These are phyloP conservation scores for Catharanthus roseus DNA, from an alignment of 257 asterid species.

Conservation along the genomic window DNA sequence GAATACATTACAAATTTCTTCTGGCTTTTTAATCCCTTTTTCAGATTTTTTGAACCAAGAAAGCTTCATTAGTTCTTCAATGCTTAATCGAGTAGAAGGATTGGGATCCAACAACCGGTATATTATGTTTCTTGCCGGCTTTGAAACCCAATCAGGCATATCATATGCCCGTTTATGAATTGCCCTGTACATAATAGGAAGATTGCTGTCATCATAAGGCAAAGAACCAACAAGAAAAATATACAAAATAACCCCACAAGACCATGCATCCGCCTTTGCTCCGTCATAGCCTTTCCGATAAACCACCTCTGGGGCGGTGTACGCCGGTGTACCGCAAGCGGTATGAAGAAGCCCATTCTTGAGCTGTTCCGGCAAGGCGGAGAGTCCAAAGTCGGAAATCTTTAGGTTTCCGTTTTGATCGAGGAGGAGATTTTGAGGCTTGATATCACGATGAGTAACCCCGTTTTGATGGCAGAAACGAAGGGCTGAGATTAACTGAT, in stretches of 20 bases:
- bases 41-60: constrained; percentile 61
- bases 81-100: constrained; percentile 51
- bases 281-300: constrained; percentile 70
- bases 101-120: constrained; percentile 68
- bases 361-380: constrained; percentile 72
- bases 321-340: constrained; percentile 90
- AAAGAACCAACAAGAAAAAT: constrained; percentile 56
- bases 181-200: constrained; percentile 64
- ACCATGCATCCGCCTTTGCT: constrained; percentile 91
- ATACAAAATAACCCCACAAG: constrained; percentile 71
- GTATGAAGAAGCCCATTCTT: constrained; percentile 58
- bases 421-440: constrained; percentile 83
- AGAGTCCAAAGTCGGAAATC: constrained; percentile 82
- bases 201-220: constrained; percentile 68
- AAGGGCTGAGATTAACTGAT: constrained; percentile 68
- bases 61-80: constrained; percentile 48
- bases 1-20: constrained; percentile 18
- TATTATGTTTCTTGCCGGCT: constrained; percentile 46
- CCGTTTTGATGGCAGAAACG: constrained; percentile 75
- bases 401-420: constrained; percentile 52
- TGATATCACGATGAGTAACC: constrained; percentile 82
- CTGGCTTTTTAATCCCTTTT: neutral
- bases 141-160: constrained; percentile 66
- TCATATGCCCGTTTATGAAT: constrained; percentile 48
- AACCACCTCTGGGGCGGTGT: constrained; percentile 86